Conservation (phyloP, 345 rosid genomes). For the Gossypium rotundifolium region DNA sequence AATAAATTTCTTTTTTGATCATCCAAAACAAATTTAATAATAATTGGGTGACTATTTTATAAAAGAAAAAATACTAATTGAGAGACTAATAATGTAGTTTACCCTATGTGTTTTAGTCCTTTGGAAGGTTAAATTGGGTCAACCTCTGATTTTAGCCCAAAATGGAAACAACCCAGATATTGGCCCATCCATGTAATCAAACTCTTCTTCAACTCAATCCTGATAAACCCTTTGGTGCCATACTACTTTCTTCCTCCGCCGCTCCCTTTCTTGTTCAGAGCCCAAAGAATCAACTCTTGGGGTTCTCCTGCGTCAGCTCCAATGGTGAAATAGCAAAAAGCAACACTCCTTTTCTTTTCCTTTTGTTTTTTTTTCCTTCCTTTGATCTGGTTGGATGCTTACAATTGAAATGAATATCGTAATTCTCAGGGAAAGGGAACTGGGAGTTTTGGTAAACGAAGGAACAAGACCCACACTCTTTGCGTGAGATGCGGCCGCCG, state of each 20-base stretch:
- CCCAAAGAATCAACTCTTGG: neutral
- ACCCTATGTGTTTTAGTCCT: neutral
- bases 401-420: neutral
- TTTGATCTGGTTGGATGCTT: neutral
- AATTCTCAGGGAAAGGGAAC: slow-evolving; percentile 83
- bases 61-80: no score
- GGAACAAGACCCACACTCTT: slow-evolving; percentile 97
- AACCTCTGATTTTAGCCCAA: neutral
- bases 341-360: neutral
- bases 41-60: no score
- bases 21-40: no score
- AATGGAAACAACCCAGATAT: neutral
- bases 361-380: neutral
- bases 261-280: slow-evolving; percentile 2
- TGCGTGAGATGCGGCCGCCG: slow-evolving; percentile 99
- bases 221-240: neutral
- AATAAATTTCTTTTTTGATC: no score
- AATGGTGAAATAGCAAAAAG: slow-evolving; percentile 25
- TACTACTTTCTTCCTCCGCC: neutral
- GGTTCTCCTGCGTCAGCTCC: slow-evolving; percentile 21
- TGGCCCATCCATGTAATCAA: neutral
- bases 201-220: slow-evolving; percentile 1
- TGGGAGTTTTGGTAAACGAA: slow-evolving; percentile 96
- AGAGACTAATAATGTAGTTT: no score
- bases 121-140: neutral